Evolutionary conservation across 768 basidiomycete genomes (phyloP).

Genomic region (Serendipita sp.): DNA sequence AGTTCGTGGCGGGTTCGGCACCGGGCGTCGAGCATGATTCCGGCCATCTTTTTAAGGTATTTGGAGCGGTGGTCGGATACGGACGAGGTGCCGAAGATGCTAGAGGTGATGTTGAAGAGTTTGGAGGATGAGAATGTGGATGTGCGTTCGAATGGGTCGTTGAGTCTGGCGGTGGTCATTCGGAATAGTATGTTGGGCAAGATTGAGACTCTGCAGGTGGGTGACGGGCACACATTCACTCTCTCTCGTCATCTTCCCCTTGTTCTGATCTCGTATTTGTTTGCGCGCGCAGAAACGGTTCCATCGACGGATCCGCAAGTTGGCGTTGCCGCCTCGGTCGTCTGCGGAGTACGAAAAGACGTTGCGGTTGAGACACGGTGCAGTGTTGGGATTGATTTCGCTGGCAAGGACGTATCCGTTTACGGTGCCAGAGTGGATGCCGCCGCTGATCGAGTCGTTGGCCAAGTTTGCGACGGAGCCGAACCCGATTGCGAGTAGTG

Average conservation of each 20-base stretch:
- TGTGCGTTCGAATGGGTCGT: constrained; percentile 81
- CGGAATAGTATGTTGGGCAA: constrained; percentile 81
- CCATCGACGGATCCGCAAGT: constrained; percentile 19
- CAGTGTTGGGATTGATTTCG: constrained; percentile 29
- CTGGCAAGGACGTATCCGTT: background rate
- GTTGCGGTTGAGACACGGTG: constrained; percentile 61
- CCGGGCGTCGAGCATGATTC: constrained; percentile 73
- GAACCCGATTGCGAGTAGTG: constrained; percentile 79
- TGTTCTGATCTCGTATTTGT: background rate
- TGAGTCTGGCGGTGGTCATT: constrained; percentile 71
- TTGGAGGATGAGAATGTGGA: constrained; percentile 83
- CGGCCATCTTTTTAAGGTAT: constrained; percentile 85
- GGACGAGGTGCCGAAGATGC: constrained; percentile 47
- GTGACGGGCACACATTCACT: constrained; percentile 9
- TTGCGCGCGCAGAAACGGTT: constrained; percentile 54
- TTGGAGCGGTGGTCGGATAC: constrained; percentile 53
- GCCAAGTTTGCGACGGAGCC: constrained; percentile 72
- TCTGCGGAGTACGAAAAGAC: constrained; percentile 59
- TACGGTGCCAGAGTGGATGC: constrained; percentile 14
- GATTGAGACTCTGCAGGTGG: constrained; percentile 69
- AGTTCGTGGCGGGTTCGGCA: constrained; percentile 83
- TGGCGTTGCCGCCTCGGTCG: constrained; percentile 43
- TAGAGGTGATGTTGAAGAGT: constrained; percentile 74
- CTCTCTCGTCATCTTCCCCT: background rate
- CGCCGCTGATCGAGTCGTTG: constrained; percentile 40